A percentile compares a stretch with the other conserved stretches of the same genome.
Evolutionary conservation across 1,284 basidiomycete species (phyloP).

Genomic region (Tausonia pullulans): DNA sequence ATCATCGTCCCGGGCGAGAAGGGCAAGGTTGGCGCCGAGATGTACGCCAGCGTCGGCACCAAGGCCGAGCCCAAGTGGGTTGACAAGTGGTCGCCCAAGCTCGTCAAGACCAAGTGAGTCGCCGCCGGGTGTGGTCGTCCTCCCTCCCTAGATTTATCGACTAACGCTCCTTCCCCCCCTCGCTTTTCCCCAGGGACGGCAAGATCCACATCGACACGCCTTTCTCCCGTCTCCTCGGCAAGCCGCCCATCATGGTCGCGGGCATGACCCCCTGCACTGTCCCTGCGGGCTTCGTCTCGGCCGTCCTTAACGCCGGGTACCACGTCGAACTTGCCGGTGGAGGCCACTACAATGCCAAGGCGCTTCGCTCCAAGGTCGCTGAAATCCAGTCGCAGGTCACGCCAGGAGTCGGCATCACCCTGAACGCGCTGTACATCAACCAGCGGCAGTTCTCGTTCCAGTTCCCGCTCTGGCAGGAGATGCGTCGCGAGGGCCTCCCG

Average conservation of each 20-base stretch:
- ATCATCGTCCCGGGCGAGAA: constrained; percentile 77
- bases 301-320: constrained; percentile 84
- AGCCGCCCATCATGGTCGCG: constrained; percentile 95
- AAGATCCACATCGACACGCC: constrained; percentile 86
- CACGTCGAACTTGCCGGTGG: constrained; percentile 96
- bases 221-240: constrained; percentile 87
- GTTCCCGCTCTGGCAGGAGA: constrained; percentile 92
- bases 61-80: constrained; percentile 80
- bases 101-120: constrained; percentile 76
- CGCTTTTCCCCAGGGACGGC: constrained; percentile 53
- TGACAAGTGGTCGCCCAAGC: constrained; percentile 69
- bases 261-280: constrained; percentile 97
- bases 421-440: constrained; percentile 97
- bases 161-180: constrained; percentile 6
- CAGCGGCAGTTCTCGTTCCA: constrained; percentile 96
- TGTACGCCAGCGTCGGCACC: constrained; percentile 59
- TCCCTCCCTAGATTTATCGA: not conserved
- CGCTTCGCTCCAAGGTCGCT: constrained; percentile 75
- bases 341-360: constrained; percentile 85
- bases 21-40: constrained; percentile 70
- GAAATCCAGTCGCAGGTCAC: constrained; percentile 77
- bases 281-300: constrained; percentile 80
- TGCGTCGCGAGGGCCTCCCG: constrained; percentile 88
- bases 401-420: constrained; percentile 77
- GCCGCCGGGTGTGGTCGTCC: not conserved